Evolutionary conservation across 2,329 filamentous ascomycete genomes (phyloP).

Genomic region (Arthrobotrys sphaeroides): DNA sequence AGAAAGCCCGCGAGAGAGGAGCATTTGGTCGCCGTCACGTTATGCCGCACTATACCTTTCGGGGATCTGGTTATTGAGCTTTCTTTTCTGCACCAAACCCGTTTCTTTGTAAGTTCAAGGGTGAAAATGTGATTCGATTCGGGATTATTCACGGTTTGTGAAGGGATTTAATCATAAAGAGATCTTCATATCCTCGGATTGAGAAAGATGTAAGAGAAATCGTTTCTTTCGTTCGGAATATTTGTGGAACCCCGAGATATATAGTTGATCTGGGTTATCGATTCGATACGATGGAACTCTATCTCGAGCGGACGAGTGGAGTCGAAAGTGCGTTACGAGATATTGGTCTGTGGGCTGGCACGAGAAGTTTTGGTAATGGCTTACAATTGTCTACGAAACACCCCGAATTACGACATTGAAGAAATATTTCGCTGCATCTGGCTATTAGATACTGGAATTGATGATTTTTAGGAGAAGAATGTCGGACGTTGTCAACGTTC

Average conservation of each 20-base stretch:
- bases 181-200: background rate
- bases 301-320: background rate
- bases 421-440: background rate
- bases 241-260: slow-evolving; percentile 46
- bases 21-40: slow-evolving; percentile 50
- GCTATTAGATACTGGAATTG: slow-evolving; percentile 17
- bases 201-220: slow-evolving; percentile 5
- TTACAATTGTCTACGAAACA: too few relatives aligned
- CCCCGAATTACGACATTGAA: background rate
- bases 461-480: background rate
- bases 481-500: background rate
- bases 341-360: too few relatives aligned
- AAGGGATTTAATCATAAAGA: background rate
- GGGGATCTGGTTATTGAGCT: slow-evolving; percentile 26
- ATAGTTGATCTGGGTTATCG: background rate
- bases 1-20: slow-evolving; percentile 43
- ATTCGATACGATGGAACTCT: background rate
- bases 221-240: slow-evolving; percentile 37
- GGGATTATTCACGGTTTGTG: background rate
- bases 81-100: too few relatives aligned
- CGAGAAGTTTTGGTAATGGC: too few relatives aligned
- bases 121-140: background rate
- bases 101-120: too few relatives aligned
- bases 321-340: too few relatives aligned
- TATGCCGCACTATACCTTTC: slow-evolving; percentile 39